A percentile compares a stretch with the other conserved stretches of the same genome.
Conservation (phyloP, 2,329 filamentous ascomycete species). For the Aspergillus novoparasiticus region DNA sequence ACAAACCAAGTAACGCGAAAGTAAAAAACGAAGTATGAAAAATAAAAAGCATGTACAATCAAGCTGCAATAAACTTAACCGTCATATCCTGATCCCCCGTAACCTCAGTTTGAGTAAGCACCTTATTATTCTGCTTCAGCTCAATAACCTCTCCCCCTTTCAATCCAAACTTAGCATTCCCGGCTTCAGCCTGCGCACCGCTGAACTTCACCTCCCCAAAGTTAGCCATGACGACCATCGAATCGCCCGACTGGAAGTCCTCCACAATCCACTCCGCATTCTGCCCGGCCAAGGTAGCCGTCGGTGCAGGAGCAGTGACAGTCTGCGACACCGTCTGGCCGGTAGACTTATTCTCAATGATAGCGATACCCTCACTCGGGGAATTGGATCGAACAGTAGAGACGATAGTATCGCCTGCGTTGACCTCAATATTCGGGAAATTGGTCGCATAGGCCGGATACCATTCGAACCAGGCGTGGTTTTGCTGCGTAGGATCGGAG, state of each 20-base stretch:
- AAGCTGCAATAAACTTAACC: constrained; percentile 25
- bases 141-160: constrained; percentile 49
- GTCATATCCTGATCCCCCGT: constrained; percentile 29
- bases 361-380: constrained; percentile 48
- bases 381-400: constrained; percentile 41
- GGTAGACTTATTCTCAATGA: constrained; percentile 55
- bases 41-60: background rate
- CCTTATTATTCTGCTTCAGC: constrained; percentile 46
- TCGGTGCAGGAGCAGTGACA: constrained; percentile 47
- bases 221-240: constrained; percentile 50
- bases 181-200: constrained; percentile 32
- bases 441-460: constrained; percentile 59
- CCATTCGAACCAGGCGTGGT: constrained; percentile 65
- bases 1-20: background rate
- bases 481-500: constrained; percentile 47
- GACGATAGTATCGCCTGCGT: constrained; percentile 50
- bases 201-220: constrained; percentile 50
- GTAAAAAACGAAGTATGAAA: background rate
- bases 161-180: constrained; percentile 30
- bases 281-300: constrained; percentile 53
- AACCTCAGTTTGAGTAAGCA: constrained; percentile 34
- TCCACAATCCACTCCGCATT: constrained; percentile 68
- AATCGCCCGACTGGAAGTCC: constrained; percentile 48
- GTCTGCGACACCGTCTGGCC: constrained; percentile 56
- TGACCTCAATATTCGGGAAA: constrained; percentile 50